These are phyloP conservation scores for Trichoderma brevicompactum DNA, from an alignment of 2,329 filamentous ascomycete genomes.

Conservation along the genomic window DNA sequence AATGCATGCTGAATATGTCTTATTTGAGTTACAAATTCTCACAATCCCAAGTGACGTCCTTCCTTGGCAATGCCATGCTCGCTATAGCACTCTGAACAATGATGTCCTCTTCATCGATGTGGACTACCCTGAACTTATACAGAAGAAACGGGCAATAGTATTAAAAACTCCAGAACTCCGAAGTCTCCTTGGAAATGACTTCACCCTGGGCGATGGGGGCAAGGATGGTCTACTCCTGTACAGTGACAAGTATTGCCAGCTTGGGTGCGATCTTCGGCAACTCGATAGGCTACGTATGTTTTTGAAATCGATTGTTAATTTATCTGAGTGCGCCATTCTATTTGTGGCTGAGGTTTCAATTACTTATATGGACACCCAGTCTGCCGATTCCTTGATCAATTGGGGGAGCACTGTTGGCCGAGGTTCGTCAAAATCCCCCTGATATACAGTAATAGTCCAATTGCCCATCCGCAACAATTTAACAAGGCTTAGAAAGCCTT, in stretches of 20 bases:
- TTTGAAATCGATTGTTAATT: constrained; percentile 62
- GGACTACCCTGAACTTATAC: constrained; percentile 81
- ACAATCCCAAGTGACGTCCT: constrained; percentile 73
- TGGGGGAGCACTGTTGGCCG: constrained; percentile 76
- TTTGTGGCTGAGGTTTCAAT: constrained; percentile 90
- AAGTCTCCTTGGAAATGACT: constrained; percentile 41
- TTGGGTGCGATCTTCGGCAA: constrained; percentile 81
- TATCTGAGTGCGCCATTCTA: constrained; percentile 66
- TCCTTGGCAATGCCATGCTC: constrained; percentile 78
- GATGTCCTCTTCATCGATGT: constrained; percentile 77
- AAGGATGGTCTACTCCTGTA: constrained; percentile 59
- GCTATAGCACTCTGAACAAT: constrained; percentile 62
- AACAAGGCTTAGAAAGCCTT: too few species aligned
- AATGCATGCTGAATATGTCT: neutral
- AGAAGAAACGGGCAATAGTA: constrained; percentile 72
- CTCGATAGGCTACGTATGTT: constrained; percentile 62
- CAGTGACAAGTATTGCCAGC: constrained; percentile 73
- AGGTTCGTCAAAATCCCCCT: constrained; percentile 52
- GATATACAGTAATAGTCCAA: neutral
- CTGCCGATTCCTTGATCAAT: constrained; percentile 72
- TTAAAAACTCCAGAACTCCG: constrained; percentile 62
- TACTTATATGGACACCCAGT: constrained; percentile 80
- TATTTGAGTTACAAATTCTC: neutral
- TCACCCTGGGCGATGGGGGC: constrained; percentile 44
- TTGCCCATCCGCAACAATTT: too few species aligned